These are phyloP conservation scores for Magnolia sinica DNA, from an alignment of 164 flowering plant genomes.

Conservation along the genomic window DNA sequence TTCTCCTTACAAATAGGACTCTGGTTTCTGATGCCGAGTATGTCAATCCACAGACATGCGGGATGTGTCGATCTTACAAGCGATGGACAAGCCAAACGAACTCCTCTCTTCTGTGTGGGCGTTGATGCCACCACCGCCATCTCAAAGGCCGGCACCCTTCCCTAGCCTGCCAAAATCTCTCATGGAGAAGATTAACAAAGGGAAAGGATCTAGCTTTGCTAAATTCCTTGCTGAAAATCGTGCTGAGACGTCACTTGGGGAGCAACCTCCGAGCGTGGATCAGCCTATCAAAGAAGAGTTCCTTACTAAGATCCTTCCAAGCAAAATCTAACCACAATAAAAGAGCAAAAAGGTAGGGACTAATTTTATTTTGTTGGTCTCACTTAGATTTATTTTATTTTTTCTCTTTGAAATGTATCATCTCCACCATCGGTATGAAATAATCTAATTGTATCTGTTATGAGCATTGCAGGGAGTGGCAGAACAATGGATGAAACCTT, in stretches of 20 bases:
- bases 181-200: constrained; percentile 26
- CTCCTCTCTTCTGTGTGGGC: constrained; percentile 82
- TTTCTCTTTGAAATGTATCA: neutral
- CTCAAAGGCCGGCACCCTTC: constrained; percentile 44
- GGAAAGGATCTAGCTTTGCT: constrained; percentile 67
- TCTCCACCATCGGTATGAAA: neutral
- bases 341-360: neutral
- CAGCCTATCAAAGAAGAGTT: constrained; percentile 23
- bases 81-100: constrained; percentile 66
- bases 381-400: neutral
- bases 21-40: neutral
- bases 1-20: neutral
- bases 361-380: neutral
- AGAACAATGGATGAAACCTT: neutral
- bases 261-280: constrained; percentile 4
- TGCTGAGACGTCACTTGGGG: constrained; percentile 15
- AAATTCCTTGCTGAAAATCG: constrained; percentile 56
- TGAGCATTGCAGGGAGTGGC: too few relatives aligned
- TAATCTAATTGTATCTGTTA: neutral
- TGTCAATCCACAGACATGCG: constrained; percentile 49
- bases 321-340: constrained; percentile 47
- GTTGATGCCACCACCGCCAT: constrained; percentile 58
- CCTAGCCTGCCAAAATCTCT: constrained; percentile 31
- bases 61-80: constrained; percentile 43
- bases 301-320: constrained; percentile 22